phyloP scores from a whole-genome alignment of 139 green algal species.

The Closterium sp. region DNA sequence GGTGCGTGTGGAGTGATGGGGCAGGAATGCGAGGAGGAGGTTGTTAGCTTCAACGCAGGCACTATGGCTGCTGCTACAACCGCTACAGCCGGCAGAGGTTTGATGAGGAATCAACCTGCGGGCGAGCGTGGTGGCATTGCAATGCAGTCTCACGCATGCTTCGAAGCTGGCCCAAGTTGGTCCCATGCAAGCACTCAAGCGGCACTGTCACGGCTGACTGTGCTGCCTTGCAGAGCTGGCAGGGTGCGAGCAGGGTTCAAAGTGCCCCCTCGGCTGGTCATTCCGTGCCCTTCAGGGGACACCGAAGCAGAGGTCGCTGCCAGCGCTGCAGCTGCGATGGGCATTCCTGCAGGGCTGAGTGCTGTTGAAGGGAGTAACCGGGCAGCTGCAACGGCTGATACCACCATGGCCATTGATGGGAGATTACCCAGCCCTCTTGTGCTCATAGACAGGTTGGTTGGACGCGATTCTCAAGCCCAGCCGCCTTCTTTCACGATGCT shows the following conservation, averaged over 20 bases:
- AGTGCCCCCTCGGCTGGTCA: neutral
- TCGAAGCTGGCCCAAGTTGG: neutral
- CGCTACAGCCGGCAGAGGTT: too few relatives aligned
- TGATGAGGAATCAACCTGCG: too few relatives aligned
- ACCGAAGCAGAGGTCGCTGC: neutral
- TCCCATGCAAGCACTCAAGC: neutral
- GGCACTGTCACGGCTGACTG: neutral
- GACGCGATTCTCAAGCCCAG: neutral
- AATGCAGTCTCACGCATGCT: neutral
- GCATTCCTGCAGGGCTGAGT: neutral
- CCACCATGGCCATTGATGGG: neutral
- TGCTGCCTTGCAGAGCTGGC: neutral
- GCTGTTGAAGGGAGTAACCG: neutral
- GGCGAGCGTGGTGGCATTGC: too few relatives aligned
- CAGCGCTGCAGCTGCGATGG: neutral
- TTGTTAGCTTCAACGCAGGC: neutral
- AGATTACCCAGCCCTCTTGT: neutral
- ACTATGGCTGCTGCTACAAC: too few relatives aligned
- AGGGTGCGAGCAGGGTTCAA: neutral
- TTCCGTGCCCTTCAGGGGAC: neutral
- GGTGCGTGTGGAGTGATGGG: neutral
- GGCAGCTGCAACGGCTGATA: neutral
- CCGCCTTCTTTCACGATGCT: neutral
- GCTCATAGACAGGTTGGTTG: neutral
- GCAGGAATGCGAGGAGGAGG: neutral